These are phyloP conservation scores for Neonectria magnoliae DNA, from an alignment of 2,329 filamentous ascomycete genomes.

Conservation along the genomic window DNA sequence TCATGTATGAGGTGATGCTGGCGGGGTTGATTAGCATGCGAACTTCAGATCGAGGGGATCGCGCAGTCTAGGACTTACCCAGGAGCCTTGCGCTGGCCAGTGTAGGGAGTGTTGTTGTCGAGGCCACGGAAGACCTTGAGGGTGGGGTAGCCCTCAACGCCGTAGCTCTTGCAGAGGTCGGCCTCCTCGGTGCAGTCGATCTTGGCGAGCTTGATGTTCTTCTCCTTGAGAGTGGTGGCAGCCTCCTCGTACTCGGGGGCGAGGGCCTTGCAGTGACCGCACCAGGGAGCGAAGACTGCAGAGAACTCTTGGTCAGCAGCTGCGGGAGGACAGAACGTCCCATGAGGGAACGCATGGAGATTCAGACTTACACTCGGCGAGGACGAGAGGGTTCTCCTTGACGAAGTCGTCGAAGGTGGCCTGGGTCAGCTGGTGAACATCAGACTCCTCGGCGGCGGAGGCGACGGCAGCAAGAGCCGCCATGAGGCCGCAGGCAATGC, in stretches of 20 bases:
- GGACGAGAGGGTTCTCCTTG: constrained; percentile 84
- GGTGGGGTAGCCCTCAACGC: constrained; percentile 97
- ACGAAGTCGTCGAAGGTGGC: constrained; percentile 90
- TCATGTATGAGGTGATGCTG: constrained; percentile 87
- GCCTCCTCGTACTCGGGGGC: constrained; percentile 92
- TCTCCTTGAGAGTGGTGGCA: constrained; percentile 85
- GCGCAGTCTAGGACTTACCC: constrained; percentile 58
- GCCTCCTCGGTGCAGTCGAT: constrained; percentile 95
- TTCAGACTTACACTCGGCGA: constrained; percentile 87
- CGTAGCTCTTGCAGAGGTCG: constrained; percentile 88
- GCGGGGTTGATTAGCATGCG: constrained; percentile 32
- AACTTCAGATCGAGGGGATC: not conserved
- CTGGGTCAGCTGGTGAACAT: constrained; percentile 86
- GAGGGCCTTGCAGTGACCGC: constrained; percentile 98
- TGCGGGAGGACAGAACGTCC: not conserved
- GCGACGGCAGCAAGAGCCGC: constrained; percentile 66
- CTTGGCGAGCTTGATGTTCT: constrained; percentile 86
- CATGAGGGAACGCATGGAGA: not conserved
- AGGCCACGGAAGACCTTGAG: constrained; percentile 97
- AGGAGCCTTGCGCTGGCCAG: constrained; percentile 88
- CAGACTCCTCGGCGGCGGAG: constrained; percentile 73
- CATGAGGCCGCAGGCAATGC: constrained; percentile 63
- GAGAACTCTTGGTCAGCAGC: constrained; percentile 48
- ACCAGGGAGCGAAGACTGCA: constrained; percentile 93
- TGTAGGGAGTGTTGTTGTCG: constrained; percentile 84